Evolutionary conservation across 2,329 filamentous ascomycete species (phyloP).

Genomic region (Botrytis deweyae): DNA sequence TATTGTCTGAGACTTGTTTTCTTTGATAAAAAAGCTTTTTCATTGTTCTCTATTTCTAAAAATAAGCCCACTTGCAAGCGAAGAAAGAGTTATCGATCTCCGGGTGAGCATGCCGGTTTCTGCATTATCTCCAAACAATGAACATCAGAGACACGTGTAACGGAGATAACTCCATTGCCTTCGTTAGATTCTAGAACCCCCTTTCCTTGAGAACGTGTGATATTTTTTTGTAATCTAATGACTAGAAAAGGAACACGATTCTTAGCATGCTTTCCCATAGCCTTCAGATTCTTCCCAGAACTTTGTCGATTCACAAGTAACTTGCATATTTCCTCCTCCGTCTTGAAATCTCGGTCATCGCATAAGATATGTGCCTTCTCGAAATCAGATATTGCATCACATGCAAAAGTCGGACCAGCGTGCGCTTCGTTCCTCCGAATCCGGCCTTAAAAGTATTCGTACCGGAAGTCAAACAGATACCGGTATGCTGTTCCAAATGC

Average conservation of each 20-base stretch:
- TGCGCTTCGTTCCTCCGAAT: constrained; percentile 10
- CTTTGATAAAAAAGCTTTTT: background rate
- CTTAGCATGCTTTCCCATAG: background rate
- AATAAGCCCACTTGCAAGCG: background rate
- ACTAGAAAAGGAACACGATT: background rate
- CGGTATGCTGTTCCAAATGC: constrained; percentile 6
- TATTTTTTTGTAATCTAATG: constrained; percentile 6
- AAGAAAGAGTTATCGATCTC: background rate
- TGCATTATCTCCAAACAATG: background rate
- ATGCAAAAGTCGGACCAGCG: background rate
- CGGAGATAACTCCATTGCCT: background rate
- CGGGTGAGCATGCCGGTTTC: constrained; percentile 3
- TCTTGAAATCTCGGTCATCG: background rate
- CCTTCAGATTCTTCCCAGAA: background rate
- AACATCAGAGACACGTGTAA: background rate
- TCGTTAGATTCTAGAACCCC: constrained; percentile 8
- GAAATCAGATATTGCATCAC: constrained; percentile 14
- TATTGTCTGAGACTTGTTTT: constrained; percentile 8
- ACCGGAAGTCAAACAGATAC: constrained; percentile 17
- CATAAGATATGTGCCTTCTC: constrained; percentile 13
- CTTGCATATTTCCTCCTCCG: background rate
- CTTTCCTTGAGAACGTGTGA: background rate
- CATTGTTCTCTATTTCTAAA: background rate
- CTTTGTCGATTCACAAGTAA: background rate
- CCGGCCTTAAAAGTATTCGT: background rate